Base-by-base conservation (phyloP, 2,329 filamentous ascomycete genomes). In the Annulohypoxylon truncatum region DNA sequence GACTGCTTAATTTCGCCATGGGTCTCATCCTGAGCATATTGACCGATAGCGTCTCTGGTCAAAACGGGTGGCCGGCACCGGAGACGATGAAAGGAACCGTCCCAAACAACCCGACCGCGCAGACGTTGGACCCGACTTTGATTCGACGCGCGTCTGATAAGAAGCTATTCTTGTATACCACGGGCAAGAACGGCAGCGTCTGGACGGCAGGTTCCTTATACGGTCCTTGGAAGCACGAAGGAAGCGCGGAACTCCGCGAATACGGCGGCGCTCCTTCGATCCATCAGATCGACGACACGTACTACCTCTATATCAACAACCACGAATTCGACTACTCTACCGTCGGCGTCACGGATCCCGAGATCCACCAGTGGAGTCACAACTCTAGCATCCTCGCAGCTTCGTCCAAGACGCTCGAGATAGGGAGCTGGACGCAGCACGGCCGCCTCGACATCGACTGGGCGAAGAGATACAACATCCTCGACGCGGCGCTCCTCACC, bases 81-180 rank as follows among this genome's bases (percentile, higher is more conserved):
- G 67, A 68, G 28, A 10, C 63, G 13, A 63, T 73, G 9, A 60
- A 64, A n/a, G 71, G 71, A 26, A 69, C 64, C 7, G 67, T 72
- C 38, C 71, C 71, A 10, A 70, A 71, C 64, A 73, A 73, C 53
- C 54, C 68, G 40, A 65, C 42, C 1, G 63, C 64, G 4, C 62
- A 68, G 38, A 73, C 71, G 2, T 52, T 73, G 22, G 71, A 72
- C 26, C 71, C 71, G 0, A 61, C 64, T 10, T 46, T 73, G 29
- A 71, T 72, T 18, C 66, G 70, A 10, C 71, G 71, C n/a, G 56
- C 42, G 13, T 70, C 67, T 2, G 71, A 73, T 40, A 64, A 56
- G 10, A 73, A 72, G 38, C 38, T 72, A 1, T 73, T 73, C 58
- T 35, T 73, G 20, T 73, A 71, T 53, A 72, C 70, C 2, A 73